phyloP scores from a whole-genome alignment of 257 asterid species.

The Prunella vulgaris region DNA sequence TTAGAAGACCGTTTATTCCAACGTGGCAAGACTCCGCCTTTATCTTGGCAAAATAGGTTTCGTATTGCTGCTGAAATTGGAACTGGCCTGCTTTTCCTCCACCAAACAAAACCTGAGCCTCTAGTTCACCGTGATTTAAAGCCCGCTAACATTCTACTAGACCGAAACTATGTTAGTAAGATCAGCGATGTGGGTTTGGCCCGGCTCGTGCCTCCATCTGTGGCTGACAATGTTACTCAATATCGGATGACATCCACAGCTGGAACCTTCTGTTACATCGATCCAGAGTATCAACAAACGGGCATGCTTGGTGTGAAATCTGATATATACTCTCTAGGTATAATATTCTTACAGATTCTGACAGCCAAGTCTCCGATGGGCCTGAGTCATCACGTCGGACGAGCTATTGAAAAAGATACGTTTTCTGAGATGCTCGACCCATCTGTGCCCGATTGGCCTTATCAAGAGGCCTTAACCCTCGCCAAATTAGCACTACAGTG shows the following conservation, averaged over 20 bases:
- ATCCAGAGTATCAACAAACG: constrained; percentile 94
- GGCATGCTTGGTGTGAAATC: constrained; percentile 98
- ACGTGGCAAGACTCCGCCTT: constrained; percentile 59
- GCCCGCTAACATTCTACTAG: constrained; percentile 81
- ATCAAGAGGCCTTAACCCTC: constrained; percentile 58
- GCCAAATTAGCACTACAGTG: constrained; percentile 66
- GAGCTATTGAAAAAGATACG: constrained; percentile 62
- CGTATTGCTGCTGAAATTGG: constrained; percentile 82
- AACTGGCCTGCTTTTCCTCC: constrained; percentile 82
- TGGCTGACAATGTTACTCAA: constrained; percentile 79
- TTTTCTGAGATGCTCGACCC: constrained; percentile 65
- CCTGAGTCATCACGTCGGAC: constrained; percentile 65
- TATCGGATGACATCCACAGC: constrained; percentile 92
- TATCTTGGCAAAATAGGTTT: constrained; percentile 85
- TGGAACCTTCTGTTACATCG: constrained; percentile 94
- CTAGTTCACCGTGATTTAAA: constrained; percentile 86
- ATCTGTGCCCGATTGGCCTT: constrained; percentile 69
- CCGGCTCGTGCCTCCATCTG: constrained; percentile 87
- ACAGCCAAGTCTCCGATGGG: constrained; percentile 89
- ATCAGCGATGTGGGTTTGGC: constrained; percentile 92
- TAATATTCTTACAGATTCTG: constrained; percentile 71
- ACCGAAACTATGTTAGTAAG: constrained; percentile 80
- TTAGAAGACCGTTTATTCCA: constrained; percentile 75
- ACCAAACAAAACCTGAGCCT: constrained; percentile 93
- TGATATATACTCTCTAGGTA: constrained; percentile 79